Conservation (phyloP, 345 rosid species). For the Garcia nutans region DNA sequence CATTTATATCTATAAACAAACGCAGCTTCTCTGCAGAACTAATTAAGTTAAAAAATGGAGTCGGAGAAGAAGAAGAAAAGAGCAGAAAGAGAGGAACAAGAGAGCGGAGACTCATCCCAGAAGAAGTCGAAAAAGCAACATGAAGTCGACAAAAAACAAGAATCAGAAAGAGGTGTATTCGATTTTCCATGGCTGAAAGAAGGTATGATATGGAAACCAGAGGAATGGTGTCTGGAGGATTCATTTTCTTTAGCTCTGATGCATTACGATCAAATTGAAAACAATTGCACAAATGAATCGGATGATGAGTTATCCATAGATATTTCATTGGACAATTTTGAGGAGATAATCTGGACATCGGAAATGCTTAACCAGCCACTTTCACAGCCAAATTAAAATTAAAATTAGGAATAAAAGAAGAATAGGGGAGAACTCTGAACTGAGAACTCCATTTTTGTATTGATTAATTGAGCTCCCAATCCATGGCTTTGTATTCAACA, state of each 20-base stretch:
- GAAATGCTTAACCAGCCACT: conserved; percentile 31
- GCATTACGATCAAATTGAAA: neutral
- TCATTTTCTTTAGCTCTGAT: conserved; percentile 20
- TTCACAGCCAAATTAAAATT: neutral
- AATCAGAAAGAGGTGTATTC: conserved; percentile 40
- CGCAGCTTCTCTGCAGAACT: no score
- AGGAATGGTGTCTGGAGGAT: conserved; percentile 46
- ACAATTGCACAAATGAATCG: neutral
- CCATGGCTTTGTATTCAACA: no score
- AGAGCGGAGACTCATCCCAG: conserved; percentile 9
- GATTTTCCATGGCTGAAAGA: conserved; percentile 68
- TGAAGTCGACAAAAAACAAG: neutral
- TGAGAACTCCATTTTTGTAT: no score
- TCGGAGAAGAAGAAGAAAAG: conserved; percentile 14
- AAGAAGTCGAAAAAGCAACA: conserved; percentile 28
- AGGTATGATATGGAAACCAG: conserved; percentile 46
- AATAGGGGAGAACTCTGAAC: no score
- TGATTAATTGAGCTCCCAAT: no score
- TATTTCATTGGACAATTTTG: conserved; percentile 31
- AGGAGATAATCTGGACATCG: conserved; percentile 40
- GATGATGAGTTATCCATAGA: neutral
- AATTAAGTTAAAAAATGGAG: conserved; percentile 22
- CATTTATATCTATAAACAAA: no score
- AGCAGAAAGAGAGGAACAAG: conserved; percentile 36
- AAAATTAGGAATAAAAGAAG: no score